These are phyloP conservation scores for Stereocaulon alpinum DNA, from an alignment of 495 filamentous ascomycete species.

Conservation along the genomic window DNA sequence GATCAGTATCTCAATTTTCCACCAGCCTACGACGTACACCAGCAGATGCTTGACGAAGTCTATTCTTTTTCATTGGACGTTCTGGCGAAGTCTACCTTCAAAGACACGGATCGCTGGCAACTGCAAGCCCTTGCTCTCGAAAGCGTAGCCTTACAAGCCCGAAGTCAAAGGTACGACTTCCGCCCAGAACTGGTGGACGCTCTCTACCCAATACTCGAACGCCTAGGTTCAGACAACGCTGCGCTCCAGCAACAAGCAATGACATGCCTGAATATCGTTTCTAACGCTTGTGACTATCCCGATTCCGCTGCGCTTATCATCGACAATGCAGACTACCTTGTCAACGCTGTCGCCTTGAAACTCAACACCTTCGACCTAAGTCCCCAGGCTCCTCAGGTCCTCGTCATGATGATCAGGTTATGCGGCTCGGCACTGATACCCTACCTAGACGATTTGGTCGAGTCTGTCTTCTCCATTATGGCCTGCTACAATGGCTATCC, in stretches of 20 bases:
- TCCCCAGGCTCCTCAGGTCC: slow-evolving; percentile 78
- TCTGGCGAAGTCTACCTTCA: slow-evolving; percentile 40
- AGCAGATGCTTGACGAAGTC: slow-evolving; percentile 60
- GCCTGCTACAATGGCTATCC: slow-evolving; percentile 93
- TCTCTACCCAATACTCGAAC: slow-evolving; percentile 77
- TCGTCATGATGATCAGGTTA: slow-evolving; percentile 88
- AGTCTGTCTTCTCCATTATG: slow-evolving; percentile 78
- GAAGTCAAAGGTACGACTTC: slow-evolving; percentile 57
- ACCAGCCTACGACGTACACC: slow-evolving; percentile 37
- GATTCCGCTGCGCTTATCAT: slow-evolving; percentile 71
- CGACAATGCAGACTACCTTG: slow-evolving; percentile 91
- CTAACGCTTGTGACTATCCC: slow-evolving; percentile 61
- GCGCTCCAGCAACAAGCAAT: slow-evolving; percentile 74
- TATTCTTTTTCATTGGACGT: slow-evolving; percentile 66
- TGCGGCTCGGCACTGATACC: slow-evolving; percentile 74
- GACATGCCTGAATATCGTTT: slow-evolving; percentile 68
- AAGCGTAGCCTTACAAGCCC: slow-evolving; percentile 59
- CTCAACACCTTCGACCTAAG: slow-evolving; percentile 87
- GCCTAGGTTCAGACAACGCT: slow-evolving; percentile 62
- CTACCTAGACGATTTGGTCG: slow-evolving; percentile 83
- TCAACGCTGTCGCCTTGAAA: slow-evolving; percentile 81
- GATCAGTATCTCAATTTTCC: slow-evolving; percentile 57
- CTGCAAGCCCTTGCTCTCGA: slow-evolving; percentile 62
- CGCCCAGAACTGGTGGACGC: slow-evolving; percentile 81
- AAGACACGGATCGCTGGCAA: slow-evolving; percentile 55